These are phyloP conservation scores for Groenewaldozyma tartarivorans DNA, from an alignment of 805 yeast species.

Conservation along the genomic window DNA sequence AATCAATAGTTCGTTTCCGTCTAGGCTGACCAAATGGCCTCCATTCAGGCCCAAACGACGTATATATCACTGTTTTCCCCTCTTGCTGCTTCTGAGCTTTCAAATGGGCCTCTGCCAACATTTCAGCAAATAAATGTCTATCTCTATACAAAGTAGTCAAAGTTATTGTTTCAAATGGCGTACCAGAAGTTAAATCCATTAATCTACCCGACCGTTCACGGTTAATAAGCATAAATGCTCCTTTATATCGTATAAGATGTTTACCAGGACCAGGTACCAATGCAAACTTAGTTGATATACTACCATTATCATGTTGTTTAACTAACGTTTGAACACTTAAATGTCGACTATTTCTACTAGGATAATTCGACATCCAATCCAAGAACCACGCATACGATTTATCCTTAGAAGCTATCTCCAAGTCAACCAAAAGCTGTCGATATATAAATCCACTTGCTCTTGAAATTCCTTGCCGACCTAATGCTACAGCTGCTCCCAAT, in stretches of 20 bases:
- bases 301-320: slow-evolving; percentile 86
- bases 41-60: slow-evolving; percentile 99
- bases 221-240: slow-evolving; percentile 79
- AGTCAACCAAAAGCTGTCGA: slow-evolving; percentile 77
- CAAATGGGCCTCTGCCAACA: slow-evolving; percentile 74
- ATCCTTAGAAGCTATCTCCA: slow-evolving; percentile 89
- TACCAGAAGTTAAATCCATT: slow-evolving; percentile 80
- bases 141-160: slow-evolving; percentile 84
- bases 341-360: slow-evolving; percentile 68
- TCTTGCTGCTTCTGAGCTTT: slow-evolving; percentile 75
- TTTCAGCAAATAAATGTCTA: slow-evolving; percentile 53
- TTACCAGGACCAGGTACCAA: slow-evolving; percentile 97
- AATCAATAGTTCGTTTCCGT: slow-evolving; percentile 70
- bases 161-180: slow-evolving; percentile 95
- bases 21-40: slow-evolving; percentile 95
- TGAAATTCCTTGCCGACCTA: slow-evolving; percentile 59
- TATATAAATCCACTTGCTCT: slow-evolving; percentile 60
- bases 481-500: slow-evolving; percentile 79
- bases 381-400: slow-evolving; percentile 91
- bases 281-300: slow-evolving; percentile 76
- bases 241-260: slow-evolving; percentile 75
- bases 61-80: slow-evolving; percentile 88
- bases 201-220: slow-evolving; percentile 86
- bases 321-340: slow-evolving; percentile 81
- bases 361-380: slow-evolving; percentile 89